A percentile compares a stretch with the other conserved stretches of the same genome.
phyloP scores from a whole-genome alignment of 768 basidiomycete species.

The Sarcomyxa edulis region DNA sequence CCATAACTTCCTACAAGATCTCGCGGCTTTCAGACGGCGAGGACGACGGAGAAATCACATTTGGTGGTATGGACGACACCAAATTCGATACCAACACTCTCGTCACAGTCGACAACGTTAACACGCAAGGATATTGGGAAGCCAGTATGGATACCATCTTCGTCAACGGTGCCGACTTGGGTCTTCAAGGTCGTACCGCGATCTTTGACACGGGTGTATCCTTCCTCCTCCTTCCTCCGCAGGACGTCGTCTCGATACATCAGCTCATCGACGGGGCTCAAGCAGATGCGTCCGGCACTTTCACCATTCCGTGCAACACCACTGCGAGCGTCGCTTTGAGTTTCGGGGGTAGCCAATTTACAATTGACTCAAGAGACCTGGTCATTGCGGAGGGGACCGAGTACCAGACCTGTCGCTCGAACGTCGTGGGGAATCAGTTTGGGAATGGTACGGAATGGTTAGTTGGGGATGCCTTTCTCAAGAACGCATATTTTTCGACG shows the following conservation, averaged over 20 bases:
- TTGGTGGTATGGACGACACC: constrained; percentile 62
- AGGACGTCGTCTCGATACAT: constrained; percentile 34
- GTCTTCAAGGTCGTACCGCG: constrained; percentile 59
- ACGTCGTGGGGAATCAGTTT: constrained; percentile 47
- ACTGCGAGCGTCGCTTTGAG: constrained; percentile 37
- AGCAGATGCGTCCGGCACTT: constrained; percentile 36
- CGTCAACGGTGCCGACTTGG: constrained; percentile 48
- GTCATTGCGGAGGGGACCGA: constrained; percentile 49
- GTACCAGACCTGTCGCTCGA: constrained; percentile 64
- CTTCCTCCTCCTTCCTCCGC: constrained; percentile 38
- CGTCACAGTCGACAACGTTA: constrained; percentile 58
- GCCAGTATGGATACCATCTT: constrained; percentile 51
- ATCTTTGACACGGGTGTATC: constrained; percentile 61
- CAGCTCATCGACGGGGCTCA: constrained; percentile 33
- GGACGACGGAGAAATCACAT: constrained; percentile 78
- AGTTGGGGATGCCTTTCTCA: constrained; percentile 69
- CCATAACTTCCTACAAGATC: constrained; percentile 78
- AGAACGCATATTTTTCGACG: constrained; percentile 70
- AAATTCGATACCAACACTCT: constrained; percentile 63
- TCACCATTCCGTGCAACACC: constrained; percentile 44
- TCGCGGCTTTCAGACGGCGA: constrained; percentile 61
- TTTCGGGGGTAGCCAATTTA: constrained; percentile 39
- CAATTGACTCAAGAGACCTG: constrained; percentile 63
- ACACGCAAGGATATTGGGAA: constrained; percentile 75
- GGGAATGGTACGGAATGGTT: constrained; percentile 49